Conservation (phyloP, 2,329 filamentous ascomycete genomes). For the Aspergillus sp. region DNA sequence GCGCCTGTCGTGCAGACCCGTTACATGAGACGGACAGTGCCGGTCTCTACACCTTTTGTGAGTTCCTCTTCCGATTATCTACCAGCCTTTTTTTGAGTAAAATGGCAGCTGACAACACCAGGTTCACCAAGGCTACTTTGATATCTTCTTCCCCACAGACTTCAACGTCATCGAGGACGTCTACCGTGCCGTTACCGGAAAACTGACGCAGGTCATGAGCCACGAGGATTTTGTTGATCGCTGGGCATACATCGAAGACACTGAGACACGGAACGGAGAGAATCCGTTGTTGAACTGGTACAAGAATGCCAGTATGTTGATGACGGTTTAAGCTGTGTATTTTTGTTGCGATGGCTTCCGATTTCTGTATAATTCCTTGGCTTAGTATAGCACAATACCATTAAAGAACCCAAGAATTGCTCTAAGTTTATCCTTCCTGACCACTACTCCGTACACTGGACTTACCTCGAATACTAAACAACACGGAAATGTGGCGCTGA, state of each 20-base stretch:
- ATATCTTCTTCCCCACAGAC: conserved; percentile 96
- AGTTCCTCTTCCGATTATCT: conserved; percentile 27
- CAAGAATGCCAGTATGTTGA: conserved; percentile 87
- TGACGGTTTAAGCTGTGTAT: conserved; percentile 56
- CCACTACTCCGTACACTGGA: too few species aligned
- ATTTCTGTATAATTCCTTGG: neutral
- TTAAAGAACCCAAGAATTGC: neutral
- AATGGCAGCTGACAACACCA: conserved; percentile 29
- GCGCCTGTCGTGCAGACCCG: conserved; percentile 94
- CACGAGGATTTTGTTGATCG: conserved; percentile 86
- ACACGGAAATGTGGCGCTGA: too few species aligned
- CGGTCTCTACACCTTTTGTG: conserved; percentile 84
- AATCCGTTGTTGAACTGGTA: conserved; percentile 92
- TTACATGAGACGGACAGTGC: conserved; percentile 78
- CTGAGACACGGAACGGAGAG: conserved; percentile 80
- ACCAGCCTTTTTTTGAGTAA: neutral
- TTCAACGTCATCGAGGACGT: conserved; percentile 86
- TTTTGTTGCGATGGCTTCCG: neutral
- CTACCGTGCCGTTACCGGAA: conserved; percentile 88
- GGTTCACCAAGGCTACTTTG: conserved; percentile 98
- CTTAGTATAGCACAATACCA: neutral
- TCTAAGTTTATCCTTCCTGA: too few species aligned
- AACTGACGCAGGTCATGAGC: conserved; percentile 73
- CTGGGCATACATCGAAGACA: conserved; percentile 88
- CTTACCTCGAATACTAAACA: too few species aligned